These are phyloP conservation scores for Ophiostoma piceae DNA, from an alignment of 2,329 filamentous ascomycete genomes.

Conservation along the genomic window DNA sequence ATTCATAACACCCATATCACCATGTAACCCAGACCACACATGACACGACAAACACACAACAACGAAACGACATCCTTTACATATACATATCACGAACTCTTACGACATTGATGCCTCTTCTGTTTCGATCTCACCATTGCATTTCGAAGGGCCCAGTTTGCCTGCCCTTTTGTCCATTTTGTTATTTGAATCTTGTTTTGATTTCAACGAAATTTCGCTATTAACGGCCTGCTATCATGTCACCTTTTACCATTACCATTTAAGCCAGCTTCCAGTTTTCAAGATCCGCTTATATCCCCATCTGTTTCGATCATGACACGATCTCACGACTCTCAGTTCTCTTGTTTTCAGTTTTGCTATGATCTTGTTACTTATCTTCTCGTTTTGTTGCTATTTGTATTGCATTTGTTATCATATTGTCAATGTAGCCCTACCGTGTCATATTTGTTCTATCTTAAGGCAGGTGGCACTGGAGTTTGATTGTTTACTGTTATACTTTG, in stretches of 20 bases:
- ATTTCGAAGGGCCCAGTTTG: neutral
- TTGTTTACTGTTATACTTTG: neutral
- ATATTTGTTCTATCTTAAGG: neutral
- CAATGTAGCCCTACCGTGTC: neutral
- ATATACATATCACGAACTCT: constrained; percentile 2
- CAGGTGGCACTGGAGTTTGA: neutral
- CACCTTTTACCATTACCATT: neutral
- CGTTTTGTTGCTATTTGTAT: constrained; percentile 3
- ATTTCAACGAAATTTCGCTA: neutral
- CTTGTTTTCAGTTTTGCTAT: neutral
- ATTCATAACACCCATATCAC: no score
- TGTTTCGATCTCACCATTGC: constrained; percentile 11
- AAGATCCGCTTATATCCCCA: constrained; percentile 3
- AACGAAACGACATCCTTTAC: neutral
- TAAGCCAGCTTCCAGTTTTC: neutral
- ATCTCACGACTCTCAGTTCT: neutral
- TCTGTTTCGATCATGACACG: neutral
- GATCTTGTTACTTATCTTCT: neutral
- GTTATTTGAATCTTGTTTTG: neutral
- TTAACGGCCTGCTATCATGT: constrained; percentile 1
- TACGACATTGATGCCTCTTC: constrained; percentile 2
- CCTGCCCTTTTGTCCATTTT: neutral
- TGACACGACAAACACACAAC: neutral
- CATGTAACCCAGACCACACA: neutral
- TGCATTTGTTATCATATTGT: neutral